These are phyloP conservation scores for Ganoderma lingzhi DNA, from an alignment of 1,284 basidiomycete species.

Conservation along the genomic window DNA sequence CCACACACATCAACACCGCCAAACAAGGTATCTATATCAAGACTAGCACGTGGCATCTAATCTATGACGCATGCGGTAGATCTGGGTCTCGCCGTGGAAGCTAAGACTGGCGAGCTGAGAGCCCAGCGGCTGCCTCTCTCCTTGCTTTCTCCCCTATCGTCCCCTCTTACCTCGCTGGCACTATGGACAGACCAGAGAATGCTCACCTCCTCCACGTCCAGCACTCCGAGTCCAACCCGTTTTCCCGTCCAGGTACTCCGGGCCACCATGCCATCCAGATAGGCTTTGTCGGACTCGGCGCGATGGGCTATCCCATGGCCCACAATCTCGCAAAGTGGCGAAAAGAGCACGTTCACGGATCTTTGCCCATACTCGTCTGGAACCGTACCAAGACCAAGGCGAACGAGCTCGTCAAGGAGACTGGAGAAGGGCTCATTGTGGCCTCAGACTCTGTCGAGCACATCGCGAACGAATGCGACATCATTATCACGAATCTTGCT, in stretches of 20 bases:
- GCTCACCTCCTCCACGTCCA: slow-evolving; percentile 28
- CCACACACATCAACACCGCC: too few relatives aligned
- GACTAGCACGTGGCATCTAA: not conserved
- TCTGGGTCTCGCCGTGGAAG: not conserved
- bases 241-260: slow-evolving; percentile 66
- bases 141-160: not conserved
- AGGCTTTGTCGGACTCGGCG: slow-evolving; percentile 73
- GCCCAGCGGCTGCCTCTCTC: slow-evolving; percentile 3
- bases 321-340: slow-evolving; percentile 72
- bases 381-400: slow-evolving; percentile 72
- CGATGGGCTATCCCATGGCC: slow-evolving; percentile 81
- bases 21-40: too few relatives aligned
- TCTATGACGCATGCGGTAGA: slow-evolving; percentile 24
- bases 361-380: slow-evolving; percentile 66
- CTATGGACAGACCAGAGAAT: slow-evolving; percentile 20
- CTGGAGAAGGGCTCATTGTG: slow-evolving; percentile 58
- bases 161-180: not conserved
- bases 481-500: slow-evolving; percentile 82
- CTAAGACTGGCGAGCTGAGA: not conserved
- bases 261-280: slow-evolving; percentile 49
- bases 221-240: slow-evolving; percentile 48
- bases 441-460: slow-evolving; percentile 63
- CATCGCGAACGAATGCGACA: slow-evolving; percentile 73
- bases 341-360: slow-evolving; percentile 43
- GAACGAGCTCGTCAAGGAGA: slow-evolving; percentile 60